These are phyloP conservation scores for Phalaenopsis hybrid DNA, from an alignment of 116 monocot species.

Conservation along the genomic window DNA sequence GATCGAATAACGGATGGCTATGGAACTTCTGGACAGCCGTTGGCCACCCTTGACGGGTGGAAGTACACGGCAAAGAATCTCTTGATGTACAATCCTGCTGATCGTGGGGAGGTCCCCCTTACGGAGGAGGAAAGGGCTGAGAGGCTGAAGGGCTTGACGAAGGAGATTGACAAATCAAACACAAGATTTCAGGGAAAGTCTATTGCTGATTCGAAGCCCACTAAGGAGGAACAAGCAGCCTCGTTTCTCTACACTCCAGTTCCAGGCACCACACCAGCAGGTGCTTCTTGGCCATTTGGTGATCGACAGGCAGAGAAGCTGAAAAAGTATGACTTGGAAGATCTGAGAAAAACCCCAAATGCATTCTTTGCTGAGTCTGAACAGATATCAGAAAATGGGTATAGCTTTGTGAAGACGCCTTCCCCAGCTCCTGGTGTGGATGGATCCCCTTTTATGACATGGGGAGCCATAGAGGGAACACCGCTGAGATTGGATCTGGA, in stretches of 20 bases:
- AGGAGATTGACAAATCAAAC: constrained; percentile 58
- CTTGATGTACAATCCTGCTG: constrained; percentile 68
- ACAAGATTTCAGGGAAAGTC: constrained; percentile 63
- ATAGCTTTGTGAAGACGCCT: constrained; percentile 84
- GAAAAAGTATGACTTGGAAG: constrained; percentile 84
- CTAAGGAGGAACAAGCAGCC: constrained; percentile 40
- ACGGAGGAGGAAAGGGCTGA: constrained; percentile 62
- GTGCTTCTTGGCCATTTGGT: constrained; percentile 58
- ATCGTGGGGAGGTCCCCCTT: constrained; percentile 46
- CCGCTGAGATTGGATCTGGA: constrained; percentile 79
- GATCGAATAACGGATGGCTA: constrained; percentile 90
- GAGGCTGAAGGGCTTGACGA: constrained; percentile 61
- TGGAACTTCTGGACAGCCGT: constrained; percentile 76
- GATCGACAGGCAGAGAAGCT: constrained; percentile 54
- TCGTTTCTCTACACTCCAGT: constrained; percentile 57
- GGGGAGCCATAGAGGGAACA: constrained; percentile 98
- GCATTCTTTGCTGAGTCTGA: constrained; percentile 62
- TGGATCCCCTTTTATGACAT: constrained; percentile 92
- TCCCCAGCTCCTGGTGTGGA: constrained; percentile 82
- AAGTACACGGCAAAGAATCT: constrained; percentile 91
- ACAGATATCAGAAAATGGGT: constrained; percentile 71
- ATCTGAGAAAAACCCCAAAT: constrained; percentile 81
- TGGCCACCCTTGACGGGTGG: constrained; percentile 59
- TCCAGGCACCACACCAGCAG: constrained; percentile 62
- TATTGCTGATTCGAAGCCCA: constrained; percentile 22